phyloP scores from a whole-genome alignment of 352 stramenopile genomes.

The Plasmopara halstedii region DNA sequence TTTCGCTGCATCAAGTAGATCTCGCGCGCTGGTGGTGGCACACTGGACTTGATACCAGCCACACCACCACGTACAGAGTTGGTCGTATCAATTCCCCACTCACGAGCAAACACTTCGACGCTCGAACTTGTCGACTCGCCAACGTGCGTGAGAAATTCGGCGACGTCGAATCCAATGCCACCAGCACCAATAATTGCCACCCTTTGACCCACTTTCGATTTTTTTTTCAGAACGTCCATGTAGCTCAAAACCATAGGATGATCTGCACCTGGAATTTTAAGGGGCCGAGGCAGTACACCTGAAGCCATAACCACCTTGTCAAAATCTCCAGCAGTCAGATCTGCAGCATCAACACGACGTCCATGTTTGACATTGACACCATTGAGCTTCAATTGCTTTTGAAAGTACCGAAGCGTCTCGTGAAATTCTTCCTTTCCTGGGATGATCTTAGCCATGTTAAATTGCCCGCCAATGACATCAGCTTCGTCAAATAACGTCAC shows the following conservation, averaged over 20 bases:
- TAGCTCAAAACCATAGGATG: conserved; percentile 92
- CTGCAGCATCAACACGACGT: conserved; percentile 35
- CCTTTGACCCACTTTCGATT: conserved; percentile 82
- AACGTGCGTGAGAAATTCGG: conserved; percentile 90
- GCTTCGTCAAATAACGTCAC: conserved; percentile 92
- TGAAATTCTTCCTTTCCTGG: conserved; percentile 98
- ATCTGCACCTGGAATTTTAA: conserved; percentile 85
- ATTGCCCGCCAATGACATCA: conserved; percentile 88
- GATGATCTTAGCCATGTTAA: conserved; percentile 96
- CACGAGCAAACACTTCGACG: conserved; percentile 82
- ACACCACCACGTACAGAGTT: conserved; percentile 83
- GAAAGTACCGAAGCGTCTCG: conserved; percentile 96
- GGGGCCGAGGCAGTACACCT: conserved; percentile 85
- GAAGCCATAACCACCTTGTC: conserved; percentile 96
- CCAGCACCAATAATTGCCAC: conserved; percentile 95
- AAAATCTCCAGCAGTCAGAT: conserved; percentile 48
- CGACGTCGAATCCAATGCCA: conserved; percentile 98
- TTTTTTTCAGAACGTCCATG: conserved; percentile 91
- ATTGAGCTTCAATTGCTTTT: conserved; percentile 78
- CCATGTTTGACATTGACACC: conserved; percentile 79
- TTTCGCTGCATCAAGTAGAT: conserved; percentile 95
- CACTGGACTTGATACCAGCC: conserved; percentile 33
- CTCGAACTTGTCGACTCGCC: conserved; percentile 59
- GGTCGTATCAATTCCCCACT: conserved; percentile 92
- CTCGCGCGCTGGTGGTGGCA: conserved; percentile 52